Conservation (phyloP, 345 rosid genomes). For the Eutrema yunnanense region DNA sequence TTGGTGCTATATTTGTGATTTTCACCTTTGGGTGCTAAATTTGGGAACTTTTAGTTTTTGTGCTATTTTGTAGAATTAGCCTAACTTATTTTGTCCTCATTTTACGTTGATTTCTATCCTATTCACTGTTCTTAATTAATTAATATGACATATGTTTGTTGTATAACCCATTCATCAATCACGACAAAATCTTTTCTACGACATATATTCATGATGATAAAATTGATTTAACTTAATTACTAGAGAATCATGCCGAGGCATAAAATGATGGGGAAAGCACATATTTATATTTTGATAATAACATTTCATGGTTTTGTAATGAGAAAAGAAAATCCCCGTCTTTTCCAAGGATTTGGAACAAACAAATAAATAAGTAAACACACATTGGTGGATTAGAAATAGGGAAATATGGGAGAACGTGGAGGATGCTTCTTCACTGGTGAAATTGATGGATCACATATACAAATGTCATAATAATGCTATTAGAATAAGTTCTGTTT, state of each 20-base stretch:
- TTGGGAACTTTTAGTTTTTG: too few relatives aligned
- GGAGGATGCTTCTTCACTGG: slow-evolving; percentile 20
- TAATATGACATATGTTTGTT: neutral
- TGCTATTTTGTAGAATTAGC: too few relatives aligned
- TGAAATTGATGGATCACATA: slow-evolving; percentile 20
- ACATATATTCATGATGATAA: slow-evolving; percentile 5
- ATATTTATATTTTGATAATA: slow-evolving; percentile 3
- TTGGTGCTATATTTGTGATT: too few relatives aligned
- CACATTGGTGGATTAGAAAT: slow-evolving; percentile 17
- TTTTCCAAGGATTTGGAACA: slow-evolving; percentile 17
- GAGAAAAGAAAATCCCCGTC: neutral
- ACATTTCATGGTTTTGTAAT: slow-evolving; percentile 20
- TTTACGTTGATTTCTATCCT: neutral
- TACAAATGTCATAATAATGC: slow-evolving; percentile 11
- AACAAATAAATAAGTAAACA: neutral
- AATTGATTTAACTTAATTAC: neutral
- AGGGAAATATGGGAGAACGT: slow-evolving; percentile 10
- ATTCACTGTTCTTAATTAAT: neutral
- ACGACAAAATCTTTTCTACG: neutral
- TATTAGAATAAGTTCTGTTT: slow-evolving; percentile 30
- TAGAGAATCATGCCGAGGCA: slow-evolving; percentile 6
- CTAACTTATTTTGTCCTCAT: neutral
- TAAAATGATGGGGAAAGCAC: slow-evolving; percentile 2
- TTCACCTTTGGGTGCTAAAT: too few relatives aligned
- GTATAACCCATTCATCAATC: neutral